A percentile compares a stretch with the other conserved stretches of the same genome.
Conservation (phyloP, 768 basidiomycete genomes). For the Rhizopogon vesiculosus region DNA sequence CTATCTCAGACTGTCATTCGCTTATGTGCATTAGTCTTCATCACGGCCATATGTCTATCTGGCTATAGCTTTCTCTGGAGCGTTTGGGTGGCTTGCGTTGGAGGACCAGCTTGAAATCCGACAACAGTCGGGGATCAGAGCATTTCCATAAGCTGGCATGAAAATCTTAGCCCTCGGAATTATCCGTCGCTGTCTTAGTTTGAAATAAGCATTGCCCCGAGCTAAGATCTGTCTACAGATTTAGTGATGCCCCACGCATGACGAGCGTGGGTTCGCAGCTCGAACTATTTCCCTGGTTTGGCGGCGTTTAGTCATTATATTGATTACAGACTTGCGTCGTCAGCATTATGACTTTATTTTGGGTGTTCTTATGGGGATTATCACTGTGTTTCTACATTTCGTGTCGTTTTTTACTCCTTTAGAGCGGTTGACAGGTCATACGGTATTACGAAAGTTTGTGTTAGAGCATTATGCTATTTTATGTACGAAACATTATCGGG, state of each 20-base stretch:
- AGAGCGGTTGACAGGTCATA: no score
- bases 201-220: background rate
- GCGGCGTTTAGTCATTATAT: background rate
- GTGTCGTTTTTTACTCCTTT: background rate
- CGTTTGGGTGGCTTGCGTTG: constrained; percentile 17
- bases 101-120: constrained; percentile 6
- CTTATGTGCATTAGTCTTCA: background rate
- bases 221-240: background rate
- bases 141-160: background rate
- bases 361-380: background rate
- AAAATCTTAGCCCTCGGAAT: background rate
- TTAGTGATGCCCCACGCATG: background rate
- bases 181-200: background rate
- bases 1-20: background rate
- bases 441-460: background rate
- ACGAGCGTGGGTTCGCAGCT: no score
- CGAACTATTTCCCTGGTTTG: background rate
- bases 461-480: background rate
- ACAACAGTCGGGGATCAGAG: background rate
- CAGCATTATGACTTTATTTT: background rate
- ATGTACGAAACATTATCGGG: background rate
- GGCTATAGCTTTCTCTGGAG: constrained; percentile 15
- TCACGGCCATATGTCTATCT: constrained; percentile 7
- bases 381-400: background rate
- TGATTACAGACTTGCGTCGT: no score